Percentiles rank a stretch among this genome's conserved stretches.
Conservation (phyloP, 208 protist species). For the Wallacemonas sp. region DNA sequence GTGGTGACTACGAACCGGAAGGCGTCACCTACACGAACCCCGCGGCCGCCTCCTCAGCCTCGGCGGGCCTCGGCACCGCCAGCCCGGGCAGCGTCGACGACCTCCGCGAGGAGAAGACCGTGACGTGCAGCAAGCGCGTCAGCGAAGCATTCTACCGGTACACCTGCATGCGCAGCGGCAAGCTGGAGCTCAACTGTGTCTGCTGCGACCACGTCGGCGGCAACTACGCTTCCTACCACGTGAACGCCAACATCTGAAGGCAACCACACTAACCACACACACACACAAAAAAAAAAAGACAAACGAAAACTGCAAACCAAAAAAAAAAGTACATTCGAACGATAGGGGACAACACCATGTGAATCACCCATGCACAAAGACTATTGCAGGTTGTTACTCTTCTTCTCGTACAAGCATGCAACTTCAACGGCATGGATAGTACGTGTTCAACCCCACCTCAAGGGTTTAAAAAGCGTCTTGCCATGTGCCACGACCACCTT, state of each 20-base stretch:
- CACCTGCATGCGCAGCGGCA: constrained; percentile 67
- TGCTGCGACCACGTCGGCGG: constrained; percentile 91
- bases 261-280: no score
- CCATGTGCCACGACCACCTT: no score
- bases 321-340: no score
- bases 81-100: constrained; percentile 9
- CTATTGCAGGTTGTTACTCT: no score
- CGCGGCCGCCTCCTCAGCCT: constrained; percentile 4
- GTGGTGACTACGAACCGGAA: constrained; percentile 90
- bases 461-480: no score
- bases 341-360: no score
- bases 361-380: no score
- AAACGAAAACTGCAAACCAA: no score
- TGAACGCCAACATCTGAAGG: constrained; percentile 30
- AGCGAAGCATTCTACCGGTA: constrained; percentile 83
- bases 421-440: no score
- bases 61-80: background rate
- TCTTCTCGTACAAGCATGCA: no score
- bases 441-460: no score
- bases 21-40: constrained; percentile 41
- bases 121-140: constrained; percentile 40
- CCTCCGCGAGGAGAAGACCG: constrained; percentile 11
- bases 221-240: constrained; percentile 86
- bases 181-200: constrained; percentile 88
- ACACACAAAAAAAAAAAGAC: no score